phyloP scores from a whole-genome alignment of 2,329 filamentous ascomycete species.

The Penicillium crustosum region DNA sequence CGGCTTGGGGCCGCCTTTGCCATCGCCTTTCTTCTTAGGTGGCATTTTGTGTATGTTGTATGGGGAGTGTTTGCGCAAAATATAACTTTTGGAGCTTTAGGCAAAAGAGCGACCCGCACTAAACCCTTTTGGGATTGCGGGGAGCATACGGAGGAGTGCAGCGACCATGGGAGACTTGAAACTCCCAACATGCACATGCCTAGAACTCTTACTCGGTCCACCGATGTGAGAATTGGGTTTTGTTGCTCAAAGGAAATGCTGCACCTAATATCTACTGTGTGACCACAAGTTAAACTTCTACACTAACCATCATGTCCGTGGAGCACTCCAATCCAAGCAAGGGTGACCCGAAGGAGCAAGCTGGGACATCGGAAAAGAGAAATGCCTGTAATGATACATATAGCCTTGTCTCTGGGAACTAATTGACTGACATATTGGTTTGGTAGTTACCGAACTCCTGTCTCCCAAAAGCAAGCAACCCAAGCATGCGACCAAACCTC shows the following conservation, averaged over 20 bases:
- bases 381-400: conserved; percentile 36
- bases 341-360: conserved; percentile 2
- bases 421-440: neutral
- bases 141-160: conserved; percentile 10
- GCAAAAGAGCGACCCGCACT: conserved; percentile 32
- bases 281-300: neutral
- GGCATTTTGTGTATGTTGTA: conserved; percentile 31
- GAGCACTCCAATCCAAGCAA: neutral
- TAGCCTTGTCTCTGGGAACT: neutral
- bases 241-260: neutral
- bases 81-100: conserved; percentile 14
- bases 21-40: conserved; percentile 44
- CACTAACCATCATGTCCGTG: conserved; percentile 3
- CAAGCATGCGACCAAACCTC: conserved; percentile 21
- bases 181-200: neutral
- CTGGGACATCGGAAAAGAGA: conserved; percentile 31
- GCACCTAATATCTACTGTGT: neutral
- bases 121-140: conserved; percentile 30
- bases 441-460: conserved; percentile 57
- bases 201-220: neutral
- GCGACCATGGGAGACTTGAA: neutral
- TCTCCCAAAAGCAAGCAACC: conserved; percentile 48
- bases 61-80: conserved; percentile 6
- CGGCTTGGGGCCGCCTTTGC: conserved; percentile 42
- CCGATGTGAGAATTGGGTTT: neutral